Evolutionary conservation across 164 flowering plant genomes (phyloP), one percentile per base, ranked within the genome.

Genomic region (Macadamia tetraphylla): DNA sequence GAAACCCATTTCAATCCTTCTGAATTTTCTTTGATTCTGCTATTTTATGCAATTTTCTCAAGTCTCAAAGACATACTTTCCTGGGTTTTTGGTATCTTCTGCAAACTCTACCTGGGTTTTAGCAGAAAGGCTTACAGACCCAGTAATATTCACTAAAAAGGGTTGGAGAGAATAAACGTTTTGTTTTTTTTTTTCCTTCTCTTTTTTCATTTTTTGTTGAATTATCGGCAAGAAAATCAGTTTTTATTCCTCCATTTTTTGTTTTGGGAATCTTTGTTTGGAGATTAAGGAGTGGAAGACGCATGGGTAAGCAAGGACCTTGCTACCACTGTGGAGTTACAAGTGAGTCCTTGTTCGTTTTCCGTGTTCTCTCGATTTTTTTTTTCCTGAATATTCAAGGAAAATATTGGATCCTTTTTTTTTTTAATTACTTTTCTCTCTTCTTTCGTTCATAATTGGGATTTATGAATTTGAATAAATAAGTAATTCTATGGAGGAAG

Each of bases 311-410:
- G 80, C 91, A 92, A 65, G 98, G 98, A 64, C 98, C 98, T 85
- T 92, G 98, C 92, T 83, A 78, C 83, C 98, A 92, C 85, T 92
- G 98, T 86, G 96, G 96, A 84, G 96, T 90, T 79, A 87, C 98
- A 79, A 92, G 98, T 92, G 98, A 90, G 98, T 84, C 84, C 75
- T 80, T 78, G 30, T 40, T 43, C 43, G 78, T 72, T 75, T 70
- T 73, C 66, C 48, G 1, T 55, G 17, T 72, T 71, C 12, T 80
- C 40, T 35, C 40, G 40, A 35, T 78, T 57, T n/a, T 48, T 70
- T 23, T 70, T 69, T 35, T 44, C 15, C 14, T 62, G 13, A 60
- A 23, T 60, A 29, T 57, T 44, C 42, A 40, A 60, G 44, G 61
- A 69, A 64, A 67, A 32, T 59, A 46, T 53, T 51, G 31, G 70